These are phyloP conservation scores for Cladophialophora yegresii DNA, from an alignment of 2,329 filamentous ascomycete genomes.

Conservation along the genomic window DNA sequence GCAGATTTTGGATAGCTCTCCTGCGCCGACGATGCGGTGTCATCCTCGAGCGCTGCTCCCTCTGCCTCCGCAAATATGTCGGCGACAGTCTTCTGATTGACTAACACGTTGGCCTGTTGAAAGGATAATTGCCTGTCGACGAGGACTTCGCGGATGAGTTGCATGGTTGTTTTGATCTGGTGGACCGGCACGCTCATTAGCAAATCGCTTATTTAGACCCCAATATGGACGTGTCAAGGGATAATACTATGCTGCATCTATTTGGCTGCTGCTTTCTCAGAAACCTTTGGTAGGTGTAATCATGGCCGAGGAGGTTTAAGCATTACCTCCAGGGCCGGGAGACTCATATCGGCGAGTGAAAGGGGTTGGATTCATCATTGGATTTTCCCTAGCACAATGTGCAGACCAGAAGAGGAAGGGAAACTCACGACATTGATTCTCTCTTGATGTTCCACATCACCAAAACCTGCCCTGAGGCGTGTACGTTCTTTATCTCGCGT, in stretches of 20 bases:
- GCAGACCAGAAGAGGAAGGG: not conserved
- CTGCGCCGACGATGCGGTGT: not conserved
- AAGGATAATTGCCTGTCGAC: constrained; percentile 28
- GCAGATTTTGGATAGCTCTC: not conserved
- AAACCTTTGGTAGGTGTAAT: constrained; percentile 34
- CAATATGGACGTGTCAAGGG: not conserved
- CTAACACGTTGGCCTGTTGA: constrained; percentile 24
- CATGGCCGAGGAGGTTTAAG: constrained; percentile 38
- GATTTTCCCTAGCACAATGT: not conserved
- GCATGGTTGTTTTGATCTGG: constrained; percentile 27
- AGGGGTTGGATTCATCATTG: constrained; percentile 36
- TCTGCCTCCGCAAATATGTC: constrained; percentile 9
- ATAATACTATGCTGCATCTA: not conserved
- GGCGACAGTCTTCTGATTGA: constrained; percentile 16
- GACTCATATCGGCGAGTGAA: constrained; percentile 42
- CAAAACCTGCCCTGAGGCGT: constrained; percentile 70
- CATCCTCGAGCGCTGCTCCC: not conserved
- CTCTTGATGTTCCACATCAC: constrained; percentile 64
- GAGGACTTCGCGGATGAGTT: constrained; percentile 25
- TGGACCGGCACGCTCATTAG: constrained; percentile 7
- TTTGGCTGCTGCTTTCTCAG: constrained; percentile 17
- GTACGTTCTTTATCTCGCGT: constrained; percentile 72
- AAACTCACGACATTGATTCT: constrained; percentile 68
- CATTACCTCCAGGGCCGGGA: constrained; percentile 30
- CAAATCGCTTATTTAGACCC: not conserved